Percentiles rank a stretch among this genome's conserved stretches.
These are phyloP conservation scores for Cordyceps javanica DNA, from an alignment of 2,329 filamentous ascomycete genomes.

Conservation along the genomic window DNA sequence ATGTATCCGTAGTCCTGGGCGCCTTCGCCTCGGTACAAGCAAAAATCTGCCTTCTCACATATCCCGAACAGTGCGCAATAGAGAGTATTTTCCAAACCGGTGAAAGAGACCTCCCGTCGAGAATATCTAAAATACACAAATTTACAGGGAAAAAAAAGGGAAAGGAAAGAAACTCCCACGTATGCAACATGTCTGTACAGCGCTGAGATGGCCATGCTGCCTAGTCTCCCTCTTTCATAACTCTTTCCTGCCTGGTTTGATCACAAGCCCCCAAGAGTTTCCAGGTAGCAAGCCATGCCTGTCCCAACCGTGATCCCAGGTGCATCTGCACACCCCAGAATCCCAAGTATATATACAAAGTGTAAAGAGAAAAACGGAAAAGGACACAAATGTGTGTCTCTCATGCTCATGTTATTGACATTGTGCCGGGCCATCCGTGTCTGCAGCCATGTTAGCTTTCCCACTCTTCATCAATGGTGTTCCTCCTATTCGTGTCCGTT, in stretches of 20 bases:
- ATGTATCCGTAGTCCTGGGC: background rate
- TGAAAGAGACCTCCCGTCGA: background rate
- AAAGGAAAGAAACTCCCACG: background rate
- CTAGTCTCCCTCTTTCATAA: background rate
- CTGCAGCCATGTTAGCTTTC: slow-evolving; percentile 8
- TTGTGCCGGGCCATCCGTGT: slow-evolving; percentile 12
- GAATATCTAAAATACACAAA: background rate
- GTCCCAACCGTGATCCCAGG: background rate
- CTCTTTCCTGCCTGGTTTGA: background rate
- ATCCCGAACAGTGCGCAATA: background rate
- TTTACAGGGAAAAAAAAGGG: background rate
- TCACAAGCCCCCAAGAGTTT: background rate
- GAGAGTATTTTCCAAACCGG: background rate
- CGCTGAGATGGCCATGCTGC: background rate
- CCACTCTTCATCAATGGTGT: background rate
- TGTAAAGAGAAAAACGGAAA: background rate
- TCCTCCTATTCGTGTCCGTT: background rate
- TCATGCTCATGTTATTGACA: background rate
- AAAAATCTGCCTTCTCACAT: background rate
- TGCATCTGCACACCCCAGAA: background rate
- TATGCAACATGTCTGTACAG: background rate
- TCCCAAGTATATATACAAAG: background rate
- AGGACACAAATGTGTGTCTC: too few relatives aligned
- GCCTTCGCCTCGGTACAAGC: background rate
- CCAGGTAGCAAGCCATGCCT: background rate